Conservation (phyloP, 768 basidiomycete genomes). For the Trichaptum fuscoviolaceum region DNA sequence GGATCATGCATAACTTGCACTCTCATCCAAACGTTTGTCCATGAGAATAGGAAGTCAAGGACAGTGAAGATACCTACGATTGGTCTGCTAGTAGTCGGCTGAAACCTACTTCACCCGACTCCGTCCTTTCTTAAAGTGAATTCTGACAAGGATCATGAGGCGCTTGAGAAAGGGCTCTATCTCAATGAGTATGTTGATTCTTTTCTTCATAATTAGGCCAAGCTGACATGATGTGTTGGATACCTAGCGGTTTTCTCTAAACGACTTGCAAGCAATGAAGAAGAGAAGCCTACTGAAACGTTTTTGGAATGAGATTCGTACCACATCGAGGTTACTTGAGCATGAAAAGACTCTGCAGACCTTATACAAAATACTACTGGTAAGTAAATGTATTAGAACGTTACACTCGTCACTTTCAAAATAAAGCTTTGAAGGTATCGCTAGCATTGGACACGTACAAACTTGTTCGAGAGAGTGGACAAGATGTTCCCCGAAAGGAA, state of each 20-base stretch:
- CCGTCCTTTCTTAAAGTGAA: neutral
- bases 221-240: neutral
- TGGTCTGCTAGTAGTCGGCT: neutral
- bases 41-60: neutral
- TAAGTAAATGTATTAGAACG: neutral
- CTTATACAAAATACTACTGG: neutral
- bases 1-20: too few relatives aligned
- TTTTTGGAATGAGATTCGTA: neutral
- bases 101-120: neutral
- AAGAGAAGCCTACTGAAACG: neutral
- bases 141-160: neutral
- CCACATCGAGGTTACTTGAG: neutral
- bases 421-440: neutral
- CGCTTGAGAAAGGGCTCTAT: neutral
- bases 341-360: neutral
- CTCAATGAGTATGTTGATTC: neutral
- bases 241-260: neutral
- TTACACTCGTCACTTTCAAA: neutral
- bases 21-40: too few relatives aligned
- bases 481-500: too few relatives aligned
- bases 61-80: neutral
- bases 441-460: neutral
- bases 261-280: neutral
- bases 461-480: neutral
- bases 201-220: neutral